These are phyloP conservation scores for Macrophomina phaseolina DNA, from an alignment of 2,329 filamentous ascomycete genomes.

Conservation along the genomic window DNA sequence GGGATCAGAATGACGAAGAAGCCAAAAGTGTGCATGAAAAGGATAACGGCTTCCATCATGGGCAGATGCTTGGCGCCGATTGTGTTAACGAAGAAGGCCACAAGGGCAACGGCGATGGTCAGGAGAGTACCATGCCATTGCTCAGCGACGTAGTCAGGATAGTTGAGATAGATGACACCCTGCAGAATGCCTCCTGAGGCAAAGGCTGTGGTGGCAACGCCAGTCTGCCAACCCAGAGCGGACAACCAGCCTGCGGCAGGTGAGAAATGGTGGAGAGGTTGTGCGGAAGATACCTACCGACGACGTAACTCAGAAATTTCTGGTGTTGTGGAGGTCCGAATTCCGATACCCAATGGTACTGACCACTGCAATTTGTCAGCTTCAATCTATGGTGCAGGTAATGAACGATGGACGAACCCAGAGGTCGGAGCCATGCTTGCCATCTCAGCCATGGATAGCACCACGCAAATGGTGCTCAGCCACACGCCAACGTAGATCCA, in stretches of 20 bases:
- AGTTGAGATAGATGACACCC: conserved; percentile 40
- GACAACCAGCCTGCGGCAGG: background rate
- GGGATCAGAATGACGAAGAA: conserved; percentile 52
- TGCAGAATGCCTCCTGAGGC: conserved; percentile 1
- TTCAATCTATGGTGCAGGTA: background rate
- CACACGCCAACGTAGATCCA: conserved; percentile 16
- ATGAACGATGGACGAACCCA: background rate
- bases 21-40: conserved; percentile 49
- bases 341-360: conserved; percentile 26
- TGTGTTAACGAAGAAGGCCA: conserved; percentile 51
- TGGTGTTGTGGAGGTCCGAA: conserved; percentile 27
- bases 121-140: conserved; percentile 58
- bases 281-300: background rate
- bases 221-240: background rate
- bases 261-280: background rate
- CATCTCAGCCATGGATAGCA: conserved; percentile 28
- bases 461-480: conserved; percentile 10
- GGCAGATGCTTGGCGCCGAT: conserved; percentile 41
- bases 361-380: background rate
- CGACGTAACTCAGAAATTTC: conserved; percentile 26
- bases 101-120: conserved; percentile 51
- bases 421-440: conserved; percentile 28
- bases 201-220: background rate
- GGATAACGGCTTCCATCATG: conserved; percentile 42
- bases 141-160: conserved; percentile 48